Percentiles rank a stretch among this genome's conserved stretches.
These are phyloP conservation scores for Volutella citrinella DNA, from an alignment of 2,329 filamentous ascomycete genomes.

Conservation along the genomic window DNA sequence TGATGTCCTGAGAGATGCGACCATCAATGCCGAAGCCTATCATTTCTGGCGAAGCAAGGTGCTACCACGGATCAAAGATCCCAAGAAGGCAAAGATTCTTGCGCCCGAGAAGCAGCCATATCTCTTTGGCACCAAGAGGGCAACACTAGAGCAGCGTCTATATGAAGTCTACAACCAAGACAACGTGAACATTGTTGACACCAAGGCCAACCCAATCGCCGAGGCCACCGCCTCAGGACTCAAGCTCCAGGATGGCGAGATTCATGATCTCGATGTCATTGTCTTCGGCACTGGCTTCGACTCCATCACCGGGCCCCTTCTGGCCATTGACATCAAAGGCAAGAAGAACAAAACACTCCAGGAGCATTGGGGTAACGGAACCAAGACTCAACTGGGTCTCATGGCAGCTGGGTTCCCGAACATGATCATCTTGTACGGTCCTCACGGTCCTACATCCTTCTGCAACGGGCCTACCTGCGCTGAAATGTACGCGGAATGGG, in stretches of 20 bases:
- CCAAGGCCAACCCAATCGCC: conserved; percentile 41
- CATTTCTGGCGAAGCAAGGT: conserved; percentile 47
- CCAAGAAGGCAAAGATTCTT: conserved; percentile 40
- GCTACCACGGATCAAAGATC: conserved; percentile 41
- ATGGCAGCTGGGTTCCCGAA: conserved; percentile 19
- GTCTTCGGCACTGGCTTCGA: conserved; percentile 22
- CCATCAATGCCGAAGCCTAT: conserved; percentile 44
- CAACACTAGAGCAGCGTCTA: conserved; percentile 45
- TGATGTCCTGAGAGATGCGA: conserved; percentile 35
- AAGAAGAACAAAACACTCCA: conserved; percentile 11
- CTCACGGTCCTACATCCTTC: conserved; percentile 17
- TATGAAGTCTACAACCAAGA: conserved; percentile 47
- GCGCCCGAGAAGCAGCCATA: conserved; percentile 44
- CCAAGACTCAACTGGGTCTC: conserved; percentile 21
- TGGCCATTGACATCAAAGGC: conserved; percentile 17
- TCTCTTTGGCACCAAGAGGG: conserved; percentile 44
- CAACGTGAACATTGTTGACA: conserved; percentile 45
- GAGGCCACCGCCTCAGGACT: conserved; percentile 39
- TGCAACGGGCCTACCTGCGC: conserved; percentile 19
- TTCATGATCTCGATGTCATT: conserved; percentile 25
- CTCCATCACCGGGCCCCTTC: conserved; percentile 17
- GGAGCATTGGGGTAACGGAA: conserved; percentile 14
- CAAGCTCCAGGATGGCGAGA: conserved; percentile 23
- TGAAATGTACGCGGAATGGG: conserved; percentile 17
- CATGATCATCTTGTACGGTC: conserved; percentile 23